Conservation (phyloP, 495 filamentous ascomycete species). For the Aspergillus sclerotioniger region DNA sequence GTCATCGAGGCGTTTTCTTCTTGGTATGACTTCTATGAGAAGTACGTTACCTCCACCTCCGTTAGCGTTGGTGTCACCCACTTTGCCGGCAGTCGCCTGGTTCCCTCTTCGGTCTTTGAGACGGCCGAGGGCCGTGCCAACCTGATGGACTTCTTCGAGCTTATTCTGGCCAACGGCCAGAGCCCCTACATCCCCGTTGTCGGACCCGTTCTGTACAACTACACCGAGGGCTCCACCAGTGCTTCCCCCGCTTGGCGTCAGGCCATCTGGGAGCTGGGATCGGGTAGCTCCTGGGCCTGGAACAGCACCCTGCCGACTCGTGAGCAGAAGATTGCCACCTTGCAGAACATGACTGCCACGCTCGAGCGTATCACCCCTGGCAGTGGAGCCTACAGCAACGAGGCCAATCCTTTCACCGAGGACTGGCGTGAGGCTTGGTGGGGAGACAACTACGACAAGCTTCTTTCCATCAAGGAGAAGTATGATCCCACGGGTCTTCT, state of each 20-base stretch:
- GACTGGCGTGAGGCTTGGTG: constrained; percentile 49
- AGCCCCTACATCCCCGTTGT: constrained; percentile 31
- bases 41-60: constrained; percentile 33
- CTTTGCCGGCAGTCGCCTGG: constrained; percentile 37
- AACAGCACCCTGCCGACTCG: constrained; percentile 33
- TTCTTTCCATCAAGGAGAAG: constrained; percentile 46
- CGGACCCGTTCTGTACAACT: constrained; percentile 29
- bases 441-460: constrained; percentile 49
- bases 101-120: constrained; percentile 30
- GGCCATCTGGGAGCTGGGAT: constrained; percentile 38
- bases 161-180: constrained; percentile 19
- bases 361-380: constrained; percentile 41
- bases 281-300: constrained; percentile 33
- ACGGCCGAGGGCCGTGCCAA: constrained; percentile 27
- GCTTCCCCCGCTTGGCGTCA: constrained; percentile 45
- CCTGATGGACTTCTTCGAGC: constrained; percentile 20
- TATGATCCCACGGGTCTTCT: constrained; percentile 53
- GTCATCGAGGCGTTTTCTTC: constrained; percentile 30
- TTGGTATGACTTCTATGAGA: constrained; percentile 33
- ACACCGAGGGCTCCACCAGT: constrained; percentile 32
- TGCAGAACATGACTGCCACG: constrained; percentile 32
- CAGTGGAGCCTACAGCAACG: constrained; percentile 47
- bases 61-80: constrained; percentile 29
- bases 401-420: constrained; percentile 44
- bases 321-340: constrained; percentile 23